Percentiles rank a stretch among this genome's conserved stretches.
Evolutionary conservation across 495 filamentous ascomycete species (phyloP).

Genomic region (Aspergillus homomorphus): DNA sequence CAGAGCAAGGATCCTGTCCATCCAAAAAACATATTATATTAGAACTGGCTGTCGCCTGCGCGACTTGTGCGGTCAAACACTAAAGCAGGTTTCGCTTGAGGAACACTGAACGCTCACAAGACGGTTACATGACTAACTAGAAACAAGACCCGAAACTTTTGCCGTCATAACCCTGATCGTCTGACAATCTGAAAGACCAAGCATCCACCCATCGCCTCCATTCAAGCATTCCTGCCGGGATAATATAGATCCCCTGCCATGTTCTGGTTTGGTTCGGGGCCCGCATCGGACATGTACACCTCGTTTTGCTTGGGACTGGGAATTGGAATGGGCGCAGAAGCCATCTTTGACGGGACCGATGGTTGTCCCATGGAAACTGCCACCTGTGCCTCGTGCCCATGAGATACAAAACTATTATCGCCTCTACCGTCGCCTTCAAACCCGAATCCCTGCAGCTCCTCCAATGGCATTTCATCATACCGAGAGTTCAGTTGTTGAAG

Average conservation of each 20-base stretch:
- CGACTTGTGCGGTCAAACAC: not conserved
- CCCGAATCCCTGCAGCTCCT: slow-evolving; percentile 19
- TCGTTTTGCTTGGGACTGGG: slow-evolving; percentile 18
- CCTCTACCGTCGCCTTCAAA: slow-evolving; percentile 8
- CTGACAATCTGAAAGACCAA: too few species aligned
- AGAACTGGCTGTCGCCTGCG: not conserved
- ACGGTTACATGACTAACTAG: not conserved
- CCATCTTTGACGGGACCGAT: not conserved
- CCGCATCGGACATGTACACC: slow-evolving; percentile 13
- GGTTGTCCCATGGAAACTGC: slow-evolving; percentile 10
- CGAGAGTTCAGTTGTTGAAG: slow-evolving; percentile 37
- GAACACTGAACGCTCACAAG: not conserved
- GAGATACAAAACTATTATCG: slow-evolving; percentile 1
- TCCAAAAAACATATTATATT: not conserved
- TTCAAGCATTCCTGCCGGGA: not conserved
- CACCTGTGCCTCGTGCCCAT: slow-evolving; percentile 14
- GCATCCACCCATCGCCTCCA: not conserved
- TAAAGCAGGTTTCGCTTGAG: not conserved
- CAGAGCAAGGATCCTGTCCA: not conserved
- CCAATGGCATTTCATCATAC: slow-evolving; percentile 33
- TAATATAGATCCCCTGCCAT: not conserved
- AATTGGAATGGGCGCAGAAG: slow-evolving; percentile 15
- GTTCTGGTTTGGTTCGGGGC: not conserved
- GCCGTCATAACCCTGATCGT: not conserved
- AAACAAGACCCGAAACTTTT: not conserved